Conservation (phyloP, 345 rosid species). For the Theobroma cacao region DNA sequence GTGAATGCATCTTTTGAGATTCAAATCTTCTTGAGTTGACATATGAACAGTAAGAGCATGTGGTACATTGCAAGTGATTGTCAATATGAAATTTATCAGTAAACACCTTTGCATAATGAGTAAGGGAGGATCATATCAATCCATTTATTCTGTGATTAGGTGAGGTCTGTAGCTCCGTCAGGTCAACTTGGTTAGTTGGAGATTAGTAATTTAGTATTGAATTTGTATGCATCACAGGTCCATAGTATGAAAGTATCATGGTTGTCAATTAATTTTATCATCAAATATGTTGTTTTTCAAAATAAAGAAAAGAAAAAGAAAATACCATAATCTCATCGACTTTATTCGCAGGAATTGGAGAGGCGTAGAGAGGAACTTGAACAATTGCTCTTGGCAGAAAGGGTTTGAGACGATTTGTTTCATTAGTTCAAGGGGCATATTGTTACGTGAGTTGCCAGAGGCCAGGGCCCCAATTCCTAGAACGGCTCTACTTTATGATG, state of each 20-base stretch:
- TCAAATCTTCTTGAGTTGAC: background rate
- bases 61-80: background rate
- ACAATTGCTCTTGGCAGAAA: constrained; percentile 66
- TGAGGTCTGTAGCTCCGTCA: no score
- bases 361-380: constrained; percentile 82
- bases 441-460: background rate
- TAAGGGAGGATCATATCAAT: background rate
- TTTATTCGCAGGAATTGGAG: constrained; percentile 61
- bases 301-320: background rate
- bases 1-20: background rate
- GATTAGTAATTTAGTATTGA: background rate
- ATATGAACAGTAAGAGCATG: background rate
- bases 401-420: constrained; percentile 26
- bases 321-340: background rate
- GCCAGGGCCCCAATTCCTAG: background rate
- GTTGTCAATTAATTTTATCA: background rate
- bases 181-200: background rate
- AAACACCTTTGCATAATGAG: constrained; percentile 1
- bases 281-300: background rate
- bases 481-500: background rate
- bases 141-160: no score
- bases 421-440: background rate
- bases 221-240: background rate
- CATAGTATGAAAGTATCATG: background rate
- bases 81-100: background rate